These are phyloP conservation scores for Kalaharituber pfeilii DNA, from an alignment of 2,329 filamentous ascomycete species.

Conservation along the genomic window DNA sequence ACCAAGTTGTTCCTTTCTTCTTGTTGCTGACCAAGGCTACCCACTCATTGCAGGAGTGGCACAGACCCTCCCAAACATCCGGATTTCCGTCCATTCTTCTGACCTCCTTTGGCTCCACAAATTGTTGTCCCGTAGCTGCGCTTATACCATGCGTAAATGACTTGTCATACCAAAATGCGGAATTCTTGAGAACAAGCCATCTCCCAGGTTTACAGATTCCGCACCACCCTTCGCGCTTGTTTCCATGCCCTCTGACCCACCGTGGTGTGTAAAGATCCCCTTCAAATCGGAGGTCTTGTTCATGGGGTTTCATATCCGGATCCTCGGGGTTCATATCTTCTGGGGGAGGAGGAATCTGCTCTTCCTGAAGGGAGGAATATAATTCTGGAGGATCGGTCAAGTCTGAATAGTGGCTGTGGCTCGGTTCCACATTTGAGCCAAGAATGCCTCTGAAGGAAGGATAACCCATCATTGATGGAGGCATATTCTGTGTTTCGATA, in stretches of 20 bases:
- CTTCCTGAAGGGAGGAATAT: constrained; percentile 56
- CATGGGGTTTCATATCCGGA: constrained; percentile 56
- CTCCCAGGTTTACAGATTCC: constrained; percentile 71
- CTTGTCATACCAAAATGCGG: constrained; percentile 86
- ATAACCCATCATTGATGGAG: not conserved
- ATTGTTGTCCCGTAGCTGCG: constrained; percentile 59
- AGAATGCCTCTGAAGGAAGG: constrained; percentile 40
- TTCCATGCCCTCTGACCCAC: constrained; percentile 72
- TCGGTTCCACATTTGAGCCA: constrained; percentile 55
- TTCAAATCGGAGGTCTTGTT: constrained; percentile 61
- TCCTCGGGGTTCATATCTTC: constrained; percentile 69
- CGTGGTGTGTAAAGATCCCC: constrained; percentile 68
- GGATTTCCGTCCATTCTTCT: constrained; percentile 63
- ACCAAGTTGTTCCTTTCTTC: constrained; percentile 88
- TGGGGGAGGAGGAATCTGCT: constrained; percentile 54
- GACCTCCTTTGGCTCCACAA: constrained; percentile 59
- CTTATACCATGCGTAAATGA: constrained; percentile 77
- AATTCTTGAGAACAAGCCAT: constrained; percentile 80
- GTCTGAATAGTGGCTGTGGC: constrained; percentile 55
- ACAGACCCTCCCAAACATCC: constrained; percentile 66
- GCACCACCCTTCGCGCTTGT: constrained; percentile 80
- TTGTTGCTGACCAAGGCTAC: constrained; percentile 67
- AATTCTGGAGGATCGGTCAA: constrained; percentile 60
- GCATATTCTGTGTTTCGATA: not conserved
- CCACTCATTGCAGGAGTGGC: constrained; percentile 64